Conservation (phyloP, 2,329 filamentous ascomycete species). For the Ascochyta koolunga region DNA sequence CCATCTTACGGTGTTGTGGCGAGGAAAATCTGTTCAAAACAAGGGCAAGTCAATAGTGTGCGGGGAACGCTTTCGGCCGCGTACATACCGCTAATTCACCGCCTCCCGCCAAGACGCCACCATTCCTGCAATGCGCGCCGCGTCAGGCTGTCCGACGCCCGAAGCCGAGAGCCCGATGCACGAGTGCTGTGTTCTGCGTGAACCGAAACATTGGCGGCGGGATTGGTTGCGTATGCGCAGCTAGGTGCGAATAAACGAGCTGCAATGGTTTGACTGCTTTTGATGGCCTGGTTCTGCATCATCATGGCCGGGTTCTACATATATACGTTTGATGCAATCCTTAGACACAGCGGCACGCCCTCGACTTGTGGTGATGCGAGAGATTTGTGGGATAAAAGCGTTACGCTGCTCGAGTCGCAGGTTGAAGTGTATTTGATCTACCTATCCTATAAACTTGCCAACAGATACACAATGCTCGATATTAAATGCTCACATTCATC, state of each 20-base stretch:
- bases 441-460: background rate
- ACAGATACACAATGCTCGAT: background rate
- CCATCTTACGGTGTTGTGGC: too few species aligned
- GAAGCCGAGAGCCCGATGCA: slow-evolving; percentile 18
- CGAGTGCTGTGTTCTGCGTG: slow-evolving; percentile 29
- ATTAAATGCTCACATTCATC: slow-evolving; percentile 2
- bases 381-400: slow-evolving; percentile 5
- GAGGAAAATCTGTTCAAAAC: too few species aligned
- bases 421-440: background rate
- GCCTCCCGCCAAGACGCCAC: slow-evolving; percentile 18
- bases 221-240: background rate
- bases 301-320: background rate
- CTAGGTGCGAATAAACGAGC: background rate
- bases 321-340: background rate
- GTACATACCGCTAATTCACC: slow-evolving; percentile 32
- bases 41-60: too few species aligned
- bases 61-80: too few species aligned
- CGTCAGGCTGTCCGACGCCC: slow-evolving; percentile 10
- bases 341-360: background rate
- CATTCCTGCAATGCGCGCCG: slow-evolving; percentile 22
- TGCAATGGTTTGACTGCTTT: background rate
- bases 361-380: background rate
- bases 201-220: slow-evolving; percentile 21
- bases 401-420: background rate
- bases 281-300: background rate